Evolutionary conservation across 2,329 filamentous ascomycete species (phyloP).

Genomic region (Aspergillus flavus): DNA sequence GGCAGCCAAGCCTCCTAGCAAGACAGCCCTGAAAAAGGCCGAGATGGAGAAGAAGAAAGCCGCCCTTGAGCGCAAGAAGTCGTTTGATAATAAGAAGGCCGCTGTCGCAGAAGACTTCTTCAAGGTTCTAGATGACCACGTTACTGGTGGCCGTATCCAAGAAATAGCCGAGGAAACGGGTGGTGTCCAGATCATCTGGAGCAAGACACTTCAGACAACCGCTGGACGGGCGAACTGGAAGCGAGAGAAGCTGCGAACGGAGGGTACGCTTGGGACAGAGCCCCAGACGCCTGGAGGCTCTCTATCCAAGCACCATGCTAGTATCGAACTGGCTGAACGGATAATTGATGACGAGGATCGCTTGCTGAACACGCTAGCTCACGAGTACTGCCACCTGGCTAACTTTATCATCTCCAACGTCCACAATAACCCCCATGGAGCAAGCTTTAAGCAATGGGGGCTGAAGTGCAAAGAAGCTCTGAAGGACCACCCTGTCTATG

Average conservation of each 20-base stretch:
- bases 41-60: conserved; percentile 41
- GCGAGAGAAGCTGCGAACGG: conserved; percentile 48
- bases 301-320: conserved; percentile 61
- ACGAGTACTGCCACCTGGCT: conserved; percentile 93
- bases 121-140: conserved; percentile 56
- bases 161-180: conserved; percentile 54
- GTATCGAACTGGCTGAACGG: conserved; percentile 86
- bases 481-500: conserved; percentile 54
- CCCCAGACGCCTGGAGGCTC: not conserved
- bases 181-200: conserved; percentile 63
- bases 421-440: conserved; percentile 76
- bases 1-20: conserved; percentile 32
- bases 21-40: conserved; percentile 43
- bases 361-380: conserved; percentile 86
- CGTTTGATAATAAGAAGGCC: conserved; percentile 58
- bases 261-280: conserved; percentile 1
- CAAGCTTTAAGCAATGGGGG: conserved; percentile 77
- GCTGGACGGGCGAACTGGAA: conserved; percentile 72
- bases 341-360: conserved; percentile 78
- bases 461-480: conserved; percentile 41
- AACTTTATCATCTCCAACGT: conserved; percentile 85
- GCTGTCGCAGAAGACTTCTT: conserved; percentile 58
- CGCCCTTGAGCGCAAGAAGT: conserved; percentile 45
- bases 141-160: conserved; percentile 53
- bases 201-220: conserved; percentile 63